A percentile compares a stretch with the other conserved stretches of the same genome.
Conservation (phyloP, 345 rosid species). For the Citrus cavaleriei region DNA sequence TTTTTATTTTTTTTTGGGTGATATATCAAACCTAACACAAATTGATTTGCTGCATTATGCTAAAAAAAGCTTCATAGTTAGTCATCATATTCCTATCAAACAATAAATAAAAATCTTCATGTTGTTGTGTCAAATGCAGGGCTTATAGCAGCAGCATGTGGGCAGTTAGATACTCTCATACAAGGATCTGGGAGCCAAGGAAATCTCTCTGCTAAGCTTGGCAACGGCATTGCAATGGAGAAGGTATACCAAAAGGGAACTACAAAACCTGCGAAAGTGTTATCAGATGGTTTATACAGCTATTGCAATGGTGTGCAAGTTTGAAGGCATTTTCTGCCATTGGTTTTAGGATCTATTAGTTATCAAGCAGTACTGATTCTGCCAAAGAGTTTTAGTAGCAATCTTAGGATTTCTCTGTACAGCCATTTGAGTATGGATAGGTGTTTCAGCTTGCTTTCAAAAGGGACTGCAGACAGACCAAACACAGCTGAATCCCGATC, state of each 20-base stretch:
- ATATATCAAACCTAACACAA: background rate
- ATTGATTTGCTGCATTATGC: background rate
- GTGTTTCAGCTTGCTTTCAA: background rate
- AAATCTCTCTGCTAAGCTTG: slow-evolving; percentile 29
- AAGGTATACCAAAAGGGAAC: slow-evolving; percentile 45
- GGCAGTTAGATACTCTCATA: slow-evolving; percentile 51
- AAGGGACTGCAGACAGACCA: background rate
- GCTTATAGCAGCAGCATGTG: slow-evolving; percentile 75
- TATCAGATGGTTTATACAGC: slow-evolving; percentile 49
- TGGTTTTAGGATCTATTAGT: background rate
- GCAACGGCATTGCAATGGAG: slow-evolving; percentile 29
- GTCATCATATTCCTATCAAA: background rate
- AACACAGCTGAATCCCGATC: slow-evolving; percentile 9
- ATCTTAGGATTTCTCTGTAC: slow-evolving; percentile 19
- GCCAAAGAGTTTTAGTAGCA: background rate
- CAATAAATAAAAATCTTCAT: background rate
- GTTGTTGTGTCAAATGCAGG: slow-evolving; percentile 41
- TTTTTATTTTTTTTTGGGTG: background rate
- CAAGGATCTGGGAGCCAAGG: slow-evolving; percentile 33
- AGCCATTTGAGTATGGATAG: slow-evolving; percentile 12
- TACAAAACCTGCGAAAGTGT: slow-evolving; percentile 42
- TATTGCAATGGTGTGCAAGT: slow-evolving; percentile 56
- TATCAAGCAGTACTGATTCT: background rate
- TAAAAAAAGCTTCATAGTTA: background rate
- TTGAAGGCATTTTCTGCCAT: slow-evolving; percentile 22